Evolutionary conservation across 2,329 filamentous ascomycete species (phyloP), one percentile per base, ranked within the genome.

Genomic region (Emergomyces orientalis): DNA sequence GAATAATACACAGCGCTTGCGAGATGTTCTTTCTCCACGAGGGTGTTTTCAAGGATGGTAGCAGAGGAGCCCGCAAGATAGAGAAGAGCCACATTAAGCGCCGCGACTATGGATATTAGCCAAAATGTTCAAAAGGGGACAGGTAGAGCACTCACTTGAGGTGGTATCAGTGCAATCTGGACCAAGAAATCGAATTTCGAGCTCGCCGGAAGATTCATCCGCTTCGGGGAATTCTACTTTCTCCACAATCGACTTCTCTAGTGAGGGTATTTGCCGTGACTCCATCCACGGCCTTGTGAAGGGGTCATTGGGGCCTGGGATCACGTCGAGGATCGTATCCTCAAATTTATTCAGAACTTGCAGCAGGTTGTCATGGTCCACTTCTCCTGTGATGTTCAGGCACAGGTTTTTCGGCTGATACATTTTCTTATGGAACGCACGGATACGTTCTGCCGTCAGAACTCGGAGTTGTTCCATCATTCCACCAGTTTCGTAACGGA

Each of bases 391-490:
- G 64, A 99, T 86, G 32, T 97, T 84, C 34, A 99, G 79, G 67
- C 92, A 95, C 64, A 99, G 80, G 71, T 99, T 99, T 73, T 92
- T 93, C 2, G 94, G 94, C 73, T 97, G 93, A 72, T 99, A 99
- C 93, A 99, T 97, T 67, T 92, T 89, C 65, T 87, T 87, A 75
- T 99, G 94, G 71, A 97, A 99, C 63, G 88, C 86, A n/a, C 94
- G 87, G 67, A 99, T 99, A 47, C 91, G 87, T 60, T 97, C 89
- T 1, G 91, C 86, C 0, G 91, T 94, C 56, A 99, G 79, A 2
- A 91, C 86, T 51, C 94, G 87, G 59, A 99, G 81, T 41, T 91
- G 88, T 69, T 96, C 90, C 79, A 95, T 95, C 88, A 97, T 91
- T 17, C 94, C 94, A 14, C 94, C 94, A n/a, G 94, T 99, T 77